Percentiles rank a stretch among this genome's conserved stretches.
Conservation (phyloP, 2,329 filamentous ascomycete species). For the Trichoderma sp. region DNA sequence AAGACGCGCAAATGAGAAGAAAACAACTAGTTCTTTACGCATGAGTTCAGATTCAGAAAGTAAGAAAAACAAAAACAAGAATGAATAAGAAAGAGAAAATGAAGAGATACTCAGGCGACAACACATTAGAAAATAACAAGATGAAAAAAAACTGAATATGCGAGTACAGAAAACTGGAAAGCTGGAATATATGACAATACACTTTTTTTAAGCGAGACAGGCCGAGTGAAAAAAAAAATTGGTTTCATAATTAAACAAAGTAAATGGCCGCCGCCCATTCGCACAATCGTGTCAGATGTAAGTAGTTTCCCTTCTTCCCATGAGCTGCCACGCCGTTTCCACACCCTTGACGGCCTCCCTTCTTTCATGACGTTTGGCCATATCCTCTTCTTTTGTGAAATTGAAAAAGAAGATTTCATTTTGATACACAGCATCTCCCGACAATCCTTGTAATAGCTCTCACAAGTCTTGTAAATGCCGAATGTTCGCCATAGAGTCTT, state of each 20-base stretch:
- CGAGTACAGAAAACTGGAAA: slow-evolving; percentile 20
- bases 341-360: neutral
- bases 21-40: neutral
- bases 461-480: slow-evolving; percentile 28
- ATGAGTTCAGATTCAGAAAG: neutral
- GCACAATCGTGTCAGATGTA: slow-evolving; percentile 35
- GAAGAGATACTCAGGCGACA: neutral
- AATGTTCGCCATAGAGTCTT: slow-evolving; percentile 21
- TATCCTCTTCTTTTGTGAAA: slow-evolving; percentile 28
- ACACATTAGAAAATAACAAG: neutral
- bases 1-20: neutral
- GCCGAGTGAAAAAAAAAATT: slow-evolving; percentile 35
- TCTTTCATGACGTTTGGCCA: slow-evolving; percentile 22
- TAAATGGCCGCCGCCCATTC: slow-evolving; percentile 47
- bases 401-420: slow-evolving; percentile 29
- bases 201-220: slow-evolving; percentile 15
- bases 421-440: slow-evolving; percentile 36
- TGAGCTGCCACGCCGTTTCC: slow-evolving; percentile 27
- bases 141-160: neutral
- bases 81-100: neutral
- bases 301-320: slow-evolving; percentile 28
- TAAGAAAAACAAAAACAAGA: neutral
- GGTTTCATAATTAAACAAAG: slow-evolving; percentile 54
- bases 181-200: slow-evolving; percentile 9
- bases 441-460: slow-evolving; percentile 34